phyloP scores from a whole-genome alignment of 345 rosid species.

The Ceriops decandra region DNA sequence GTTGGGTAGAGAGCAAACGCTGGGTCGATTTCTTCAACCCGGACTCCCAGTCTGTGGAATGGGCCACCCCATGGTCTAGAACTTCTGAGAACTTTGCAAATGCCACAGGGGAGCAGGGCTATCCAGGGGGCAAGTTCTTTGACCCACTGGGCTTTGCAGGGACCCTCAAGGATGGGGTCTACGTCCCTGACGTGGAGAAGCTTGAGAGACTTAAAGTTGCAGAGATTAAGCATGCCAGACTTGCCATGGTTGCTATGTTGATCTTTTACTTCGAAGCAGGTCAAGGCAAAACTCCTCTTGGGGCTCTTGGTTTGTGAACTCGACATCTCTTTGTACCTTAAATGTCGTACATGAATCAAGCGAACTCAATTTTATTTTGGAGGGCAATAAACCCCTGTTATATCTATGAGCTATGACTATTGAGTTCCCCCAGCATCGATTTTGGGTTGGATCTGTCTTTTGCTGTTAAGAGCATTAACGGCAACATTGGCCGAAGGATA shows the following conservation, averaged over 20 bases:
- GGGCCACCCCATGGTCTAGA: conserved; percentile 98
- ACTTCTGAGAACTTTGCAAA: conserved; percentile 85
- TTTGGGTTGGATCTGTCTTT: neutral
- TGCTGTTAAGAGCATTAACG: too few relatives aligned
- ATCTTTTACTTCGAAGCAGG: conserved; percentile 96
- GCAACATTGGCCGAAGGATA: too few relatives aligned
- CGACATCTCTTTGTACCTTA: too few relatives aligned
- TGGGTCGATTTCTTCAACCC: conserved; percentile 99
- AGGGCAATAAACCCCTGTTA: neutral
- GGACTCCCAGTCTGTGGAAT: conserved; percentile 84
- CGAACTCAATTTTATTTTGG: neutral
- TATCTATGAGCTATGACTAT: too few relatives aligned
- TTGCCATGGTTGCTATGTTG: conserved; percentile 95
- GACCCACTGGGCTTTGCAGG: conserved; percentile 84
- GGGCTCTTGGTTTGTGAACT: conserved; percentile 80
- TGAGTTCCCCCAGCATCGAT: neutral
- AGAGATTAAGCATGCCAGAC: conserved; percentile 93
- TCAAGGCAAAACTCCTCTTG: conserved; percentile 95
- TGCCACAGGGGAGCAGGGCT: conserved; percentile 87
- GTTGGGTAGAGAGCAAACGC: conserved; percentile 99
- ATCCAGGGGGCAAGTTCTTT: conserved; percentile 96
- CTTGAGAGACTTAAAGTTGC: conserved; percentile 88
- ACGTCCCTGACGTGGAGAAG: conserved; percentile 71
- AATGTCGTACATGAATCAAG: too few relatives aligned
- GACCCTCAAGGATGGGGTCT: conserved; percentile 54